Conservation (phyloP, 2,329 filamentous ascomycete species). For the Chrysoporthe puriensis region DNA sequence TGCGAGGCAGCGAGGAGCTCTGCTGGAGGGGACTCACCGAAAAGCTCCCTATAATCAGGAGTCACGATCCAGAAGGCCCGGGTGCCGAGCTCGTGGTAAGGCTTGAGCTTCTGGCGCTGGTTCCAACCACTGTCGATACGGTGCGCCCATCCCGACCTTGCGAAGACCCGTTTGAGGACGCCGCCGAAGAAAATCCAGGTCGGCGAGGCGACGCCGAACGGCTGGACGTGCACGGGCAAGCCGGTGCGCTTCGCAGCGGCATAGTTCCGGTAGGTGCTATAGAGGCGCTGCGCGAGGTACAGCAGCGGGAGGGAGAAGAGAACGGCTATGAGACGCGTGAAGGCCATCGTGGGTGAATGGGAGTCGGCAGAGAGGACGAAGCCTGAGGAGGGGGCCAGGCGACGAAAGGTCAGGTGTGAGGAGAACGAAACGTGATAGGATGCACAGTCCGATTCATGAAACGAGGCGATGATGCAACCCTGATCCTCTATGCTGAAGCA, state of each 20-base stretch:
- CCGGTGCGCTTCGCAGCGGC: conserved; percentile 35
- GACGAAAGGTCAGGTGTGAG: not conserved
- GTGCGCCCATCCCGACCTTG: conserved; percentile 9
- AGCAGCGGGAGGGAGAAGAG: conserved; percentile 1
- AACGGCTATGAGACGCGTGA: not conserved
- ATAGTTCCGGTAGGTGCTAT: conserved; percentile 27
- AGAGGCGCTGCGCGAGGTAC: conserved; percentile 5
- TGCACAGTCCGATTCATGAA: not conserved
- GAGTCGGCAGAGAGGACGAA: no score
- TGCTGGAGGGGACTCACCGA: not conserved
- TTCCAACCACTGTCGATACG: conserved; percentile 11
- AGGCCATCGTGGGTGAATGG: not conserved
- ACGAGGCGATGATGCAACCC: not conserved
- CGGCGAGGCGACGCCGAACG: conserved; percentile 31
- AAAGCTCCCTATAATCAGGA: conserved; percentile 4
- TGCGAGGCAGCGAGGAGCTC: not conserved
- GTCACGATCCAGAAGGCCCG: conserved; percentile 16
- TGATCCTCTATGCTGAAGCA: not conserved
- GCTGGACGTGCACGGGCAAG: conserved; percentile 38
- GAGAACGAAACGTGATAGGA: not conserved
- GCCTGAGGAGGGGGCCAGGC: not conserved
- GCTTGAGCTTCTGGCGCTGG: not conserved
- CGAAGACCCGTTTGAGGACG: not conserved
- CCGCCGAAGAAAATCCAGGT: conserved; percentile 8
- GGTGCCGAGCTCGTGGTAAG: conserved; percentile 7